These are phyloP conservation scores for Paracorniculantispora psalliotae DNA, from an alignment of 2,329 filamentous ascomycete genomes.

Conservation along the genomic window DNA sequence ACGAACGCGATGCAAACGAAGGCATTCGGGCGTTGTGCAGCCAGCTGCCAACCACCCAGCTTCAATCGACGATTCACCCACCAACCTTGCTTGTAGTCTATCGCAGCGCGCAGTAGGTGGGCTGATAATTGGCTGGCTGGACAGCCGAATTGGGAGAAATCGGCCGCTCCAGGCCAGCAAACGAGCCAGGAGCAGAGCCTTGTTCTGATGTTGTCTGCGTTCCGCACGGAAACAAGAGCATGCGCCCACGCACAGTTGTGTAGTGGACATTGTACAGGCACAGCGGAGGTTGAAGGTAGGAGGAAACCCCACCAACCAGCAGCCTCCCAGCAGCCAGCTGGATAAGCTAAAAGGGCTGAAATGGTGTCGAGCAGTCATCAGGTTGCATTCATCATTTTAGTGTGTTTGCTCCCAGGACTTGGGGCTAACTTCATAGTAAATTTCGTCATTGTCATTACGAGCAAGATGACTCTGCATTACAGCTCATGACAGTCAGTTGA, in stretches of 20 bases:
- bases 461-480: too few species aligned
- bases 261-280: too few species aligned
- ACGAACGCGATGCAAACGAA: background rate
- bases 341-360: background rate
- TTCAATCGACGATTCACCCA: too few species aligned
- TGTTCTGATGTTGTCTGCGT: background rate
- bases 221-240: background rate
- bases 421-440: too few species aligned
- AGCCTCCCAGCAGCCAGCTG: too few species aligned
- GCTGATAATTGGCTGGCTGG: background rate
- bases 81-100: too few species aligned
- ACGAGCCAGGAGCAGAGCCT: background rate
- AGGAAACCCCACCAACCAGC: background rate
- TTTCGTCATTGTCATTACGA: too few species aligned
- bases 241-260: background rate
- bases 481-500: too few species aligned
- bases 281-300: background rate
- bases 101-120: background rate
- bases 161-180: background rate
- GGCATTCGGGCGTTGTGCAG: too few species aligned
- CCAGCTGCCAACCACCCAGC: too few species aligned
- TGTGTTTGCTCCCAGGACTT: too few species aligned
- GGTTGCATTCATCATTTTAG: background rate
- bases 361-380: background rate
- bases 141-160: background rate